Base-by-base conservation (phyloP, 225 moss, liverwort and hornwort species). In the Climacium dendroides region DNA sequence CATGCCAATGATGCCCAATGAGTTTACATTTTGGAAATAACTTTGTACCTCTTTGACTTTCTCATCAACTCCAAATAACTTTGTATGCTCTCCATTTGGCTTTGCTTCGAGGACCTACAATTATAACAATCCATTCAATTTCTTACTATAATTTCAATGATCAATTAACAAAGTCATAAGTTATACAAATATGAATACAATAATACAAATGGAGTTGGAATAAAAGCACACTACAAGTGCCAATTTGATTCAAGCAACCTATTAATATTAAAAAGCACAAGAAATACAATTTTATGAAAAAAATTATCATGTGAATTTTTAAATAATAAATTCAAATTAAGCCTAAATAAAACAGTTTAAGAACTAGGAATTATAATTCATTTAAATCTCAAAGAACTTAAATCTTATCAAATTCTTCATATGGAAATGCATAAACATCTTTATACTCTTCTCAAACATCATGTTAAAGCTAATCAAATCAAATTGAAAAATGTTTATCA, bases 271-370 rank as follows among this genome's bases (percentile, higher is more conserved):
- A 30, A 11, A 30, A 0, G 1, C 1, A 9, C 3, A 3, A 50
- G 14, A 50, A 50, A 3, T 9, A 9, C 1, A 26, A 15, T 3
- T 24, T 15, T 5, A 50, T 50, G 50, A 14, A 50, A 50, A 24
- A 4, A 11, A 3, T 26, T 3, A 8, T 15, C 3, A 5, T 16
- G 9, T 26, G 41, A 3, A 11, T 48, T 48, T 4, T 7, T 74
- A 19, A 26, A 16, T 0, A 30, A 19, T 1, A 1, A 30, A 47
- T 1, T 19, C 10, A 48, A 74, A 11, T 48, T 6, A 48, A 30
- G 4, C 11, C 2, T 30, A 19, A 0, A 7, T 0, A 30, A 19
- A 19, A 72, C n/a, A n/a, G 3, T 37, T 1, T n/a, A 66, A 2
- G 6, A 4, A 22, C 1, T 22, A 23, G 4, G 3, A 37, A 11